Percentiles rank a stretch among this genome's conserved stretches.
These are phyloP conservation scores for Neltuma alba DNA, from an alignment of 306 rosid species.

Conservation along the genomic window DNA sequence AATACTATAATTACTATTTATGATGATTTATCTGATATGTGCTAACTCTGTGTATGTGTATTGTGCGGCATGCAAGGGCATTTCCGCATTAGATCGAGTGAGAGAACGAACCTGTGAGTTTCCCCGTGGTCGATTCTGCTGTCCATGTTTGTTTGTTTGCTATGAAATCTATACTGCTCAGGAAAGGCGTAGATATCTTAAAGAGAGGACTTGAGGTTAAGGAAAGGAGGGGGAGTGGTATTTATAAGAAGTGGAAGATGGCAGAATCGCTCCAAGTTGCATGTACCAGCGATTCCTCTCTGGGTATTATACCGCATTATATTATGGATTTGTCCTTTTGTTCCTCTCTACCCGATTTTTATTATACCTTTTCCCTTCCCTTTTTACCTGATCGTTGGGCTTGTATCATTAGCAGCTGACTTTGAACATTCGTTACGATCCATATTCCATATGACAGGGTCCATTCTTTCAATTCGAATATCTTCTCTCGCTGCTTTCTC, in stretches of 20 bases:
- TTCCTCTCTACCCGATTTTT: not conserved
- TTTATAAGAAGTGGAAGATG: conserved; percentile 45
- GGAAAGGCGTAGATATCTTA: conserved; percentile 15
- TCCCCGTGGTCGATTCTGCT: conserved; percentile 56
- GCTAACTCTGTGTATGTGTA: not conserved
- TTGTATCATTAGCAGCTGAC: conserved; percentile 12
- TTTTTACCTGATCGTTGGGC: conserved; percentile 21
- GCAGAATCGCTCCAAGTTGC: conserved; percentile 43
- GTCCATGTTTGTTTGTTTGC: conserved; percentile 46
- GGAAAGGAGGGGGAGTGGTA: conserved; percentile 35
- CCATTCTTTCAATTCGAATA: conserved; percentile 33
- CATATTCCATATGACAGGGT: conserved; percentile 44
- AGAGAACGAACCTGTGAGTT: conserved; percentile 61
- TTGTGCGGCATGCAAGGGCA: not conserved
- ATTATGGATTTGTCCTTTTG: conserved; percentile 28
- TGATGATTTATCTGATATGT: not conserved
- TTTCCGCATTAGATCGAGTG: not conserved
- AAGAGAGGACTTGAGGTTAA: conserved; percentile 35
- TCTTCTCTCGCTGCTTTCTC: conserved; percentile 17
- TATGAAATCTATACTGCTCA: not conserved
- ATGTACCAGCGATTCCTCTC: conserved; percentile 36
- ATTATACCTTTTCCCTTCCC: conserved; percentile 10
- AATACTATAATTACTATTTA: not conserved
- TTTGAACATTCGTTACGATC: conserved; percentile 48
- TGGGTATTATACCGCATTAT: conserved; percentile 24